Evolutionary conservation across 2,329 filamentous ascomycete species (phyloP).

Genomic region (Aspergillus nomiae): DNA sequence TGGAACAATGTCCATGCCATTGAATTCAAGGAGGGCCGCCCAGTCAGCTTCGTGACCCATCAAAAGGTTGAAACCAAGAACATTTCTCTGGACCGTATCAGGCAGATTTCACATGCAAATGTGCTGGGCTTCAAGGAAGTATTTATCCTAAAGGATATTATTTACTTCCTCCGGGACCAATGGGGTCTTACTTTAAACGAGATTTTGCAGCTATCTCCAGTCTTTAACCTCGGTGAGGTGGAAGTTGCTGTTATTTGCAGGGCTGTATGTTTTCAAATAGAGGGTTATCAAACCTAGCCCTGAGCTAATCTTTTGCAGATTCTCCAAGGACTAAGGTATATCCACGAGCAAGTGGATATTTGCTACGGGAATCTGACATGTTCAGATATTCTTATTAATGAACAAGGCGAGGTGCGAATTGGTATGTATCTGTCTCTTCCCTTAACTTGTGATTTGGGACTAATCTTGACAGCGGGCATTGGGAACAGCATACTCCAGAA

Average conservation of each 20-base stretch:
- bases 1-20: constrained; percentile 11
- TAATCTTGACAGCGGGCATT: constrained; percentile 8
- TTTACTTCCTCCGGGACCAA: constrained; percentile 10
- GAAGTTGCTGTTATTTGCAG: constrained; percentile 13
- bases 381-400: constrained; percentile 8
- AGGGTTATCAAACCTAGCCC: neutral
- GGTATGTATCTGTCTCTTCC: constrained; percentile 4
- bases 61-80: constrained; percentile 1
- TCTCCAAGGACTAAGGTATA: constrained; percentile 12
- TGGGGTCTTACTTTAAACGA: constrained; percentile 8
- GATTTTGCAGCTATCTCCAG: constrained; percentile 6
- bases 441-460: neutral
- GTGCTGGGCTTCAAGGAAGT: constrained; percentile 11
- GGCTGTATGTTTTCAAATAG: neutral
- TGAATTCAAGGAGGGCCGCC: constrained; percentile 9
- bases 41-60: constrained; percentile 8
- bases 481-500: constrained; percentile 7
- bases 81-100: constrained; percentile 1
- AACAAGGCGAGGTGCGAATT: constrained; percentile 10
- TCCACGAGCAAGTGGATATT: constrained; percentile 10
- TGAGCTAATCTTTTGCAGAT: constrained; percentile 2
- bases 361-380: constrained; percentile 7
- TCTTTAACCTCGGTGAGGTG: constrained; percentile 9
- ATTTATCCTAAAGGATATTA: constrained; percentile 2
- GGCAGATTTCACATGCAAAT: constrained; percentile 11